Percentiles rank a stretch among this genome's conserved stretches.
phyloP scores from a whole-genome alignment of 768 basidiomycete species.

The Boletus reticuloceps region DNA sequence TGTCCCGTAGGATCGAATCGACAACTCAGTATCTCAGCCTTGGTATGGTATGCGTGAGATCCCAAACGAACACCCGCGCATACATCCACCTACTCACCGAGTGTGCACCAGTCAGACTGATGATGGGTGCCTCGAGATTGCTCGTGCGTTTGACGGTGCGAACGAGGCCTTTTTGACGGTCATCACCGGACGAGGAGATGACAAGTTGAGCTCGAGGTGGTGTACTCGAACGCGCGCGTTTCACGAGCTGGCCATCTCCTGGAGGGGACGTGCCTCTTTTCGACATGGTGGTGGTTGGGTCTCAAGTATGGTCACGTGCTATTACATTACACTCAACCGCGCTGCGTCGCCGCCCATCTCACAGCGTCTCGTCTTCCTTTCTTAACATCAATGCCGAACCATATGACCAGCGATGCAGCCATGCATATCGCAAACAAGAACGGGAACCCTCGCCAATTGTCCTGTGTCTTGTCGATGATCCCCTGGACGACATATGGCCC shows the following conservation, averaged over 20 bases:
- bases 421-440: conserved; percentile 76
- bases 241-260: conserved; percentile 52
- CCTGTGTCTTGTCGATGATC: conserved; percentile 68
- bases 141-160: conserved; percentile 91
- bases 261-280: conserved; percentile 67
- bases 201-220: conserved; percentile 64
- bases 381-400: conserved; percentile 66
- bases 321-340: conserved; percentile 5
- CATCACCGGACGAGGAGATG: conserved; percentile 73
- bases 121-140: conserved; percentile 89
- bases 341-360: conserved; percentile 45
- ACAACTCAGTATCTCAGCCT: conserved; percentile 89
- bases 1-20: conserved; percentile 94
- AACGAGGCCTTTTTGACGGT: conserved; percentile 74
- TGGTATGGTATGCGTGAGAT: background rate
- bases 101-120: conserved; percentile 86
- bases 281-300: conserved; percentile 49
- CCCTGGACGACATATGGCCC: conserved; percentile 85
- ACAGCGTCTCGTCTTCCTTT: conserved; percentile 64
- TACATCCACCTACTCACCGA: conserved; percentile 48
- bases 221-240: conserved; percentile 53
- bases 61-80: background rate
- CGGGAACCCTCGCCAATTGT: conserved; percentile 83
- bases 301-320: background rate
- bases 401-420: conserved; percentile 68